These are phyloP conservation scores for Cordyceps fumosorosea DNA, from an alignment of 2,329 filamentous ascomycete species.

Conservation along the genomic window DNA sequence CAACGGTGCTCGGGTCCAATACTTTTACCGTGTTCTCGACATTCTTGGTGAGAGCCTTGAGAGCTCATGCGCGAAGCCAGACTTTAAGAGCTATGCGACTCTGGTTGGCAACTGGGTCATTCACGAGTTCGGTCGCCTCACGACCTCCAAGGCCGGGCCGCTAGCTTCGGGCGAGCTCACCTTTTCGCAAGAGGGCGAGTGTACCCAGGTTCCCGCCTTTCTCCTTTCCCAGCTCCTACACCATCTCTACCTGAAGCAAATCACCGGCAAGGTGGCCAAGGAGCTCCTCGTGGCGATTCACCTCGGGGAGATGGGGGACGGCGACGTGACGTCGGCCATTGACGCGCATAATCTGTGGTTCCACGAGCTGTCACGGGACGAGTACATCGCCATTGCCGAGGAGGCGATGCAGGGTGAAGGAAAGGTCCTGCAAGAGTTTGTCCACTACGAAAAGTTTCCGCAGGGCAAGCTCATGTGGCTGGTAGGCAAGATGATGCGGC, in stretches of 20 bases:
- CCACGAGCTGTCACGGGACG: conserved; percentile 38
- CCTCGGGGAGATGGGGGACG: conserved; percentile 37
- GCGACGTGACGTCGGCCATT: conserved; percentile 37
- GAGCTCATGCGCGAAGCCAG: conserved; percentile 14
- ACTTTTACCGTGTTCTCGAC: conserved; percentile 64
- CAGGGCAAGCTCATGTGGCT: conserved; percentile 56
- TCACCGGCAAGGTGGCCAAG: conserved; percentile 52
- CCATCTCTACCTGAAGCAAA: conserved; percentile 40
- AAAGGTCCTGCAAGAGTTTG: conserved; percentile 40
- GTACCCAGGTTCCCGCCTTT: conserved; percentile 36
- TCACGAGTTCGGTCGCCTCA: conserved; percentile 67
- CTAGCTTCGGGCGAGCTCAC: conserved; percentile 36
- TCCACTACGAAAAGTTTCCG: conserved; percentile 38
- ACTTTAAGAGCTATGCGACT: conserved; percentile 33
- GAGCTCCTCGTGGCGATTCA: conserved; percentile 49
- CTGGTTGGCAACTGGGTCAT: conserved; percentile 62
- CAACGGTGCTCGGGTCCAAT: conserved; percentile 72
- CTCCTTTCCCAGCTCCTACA: conserved; percentile 46
- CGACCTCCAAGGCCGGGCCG: conserved; percentile 39
- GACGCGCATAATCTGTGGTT: conserved; percentile 48
- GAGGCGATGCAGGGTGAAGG: conserved; percentile 39
- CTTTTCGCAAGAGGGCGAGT: conserved; percentile 42
- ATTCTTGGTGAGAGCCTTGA: conserved; percentile 30
- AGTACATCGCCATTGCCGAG: conserved; percentile 43
- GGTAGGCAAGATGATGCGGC: conserved; percentile 51